Conservation (phyloP, 2,329 filamentous ascomycete species). For the Claviceps sp. region DNA sequence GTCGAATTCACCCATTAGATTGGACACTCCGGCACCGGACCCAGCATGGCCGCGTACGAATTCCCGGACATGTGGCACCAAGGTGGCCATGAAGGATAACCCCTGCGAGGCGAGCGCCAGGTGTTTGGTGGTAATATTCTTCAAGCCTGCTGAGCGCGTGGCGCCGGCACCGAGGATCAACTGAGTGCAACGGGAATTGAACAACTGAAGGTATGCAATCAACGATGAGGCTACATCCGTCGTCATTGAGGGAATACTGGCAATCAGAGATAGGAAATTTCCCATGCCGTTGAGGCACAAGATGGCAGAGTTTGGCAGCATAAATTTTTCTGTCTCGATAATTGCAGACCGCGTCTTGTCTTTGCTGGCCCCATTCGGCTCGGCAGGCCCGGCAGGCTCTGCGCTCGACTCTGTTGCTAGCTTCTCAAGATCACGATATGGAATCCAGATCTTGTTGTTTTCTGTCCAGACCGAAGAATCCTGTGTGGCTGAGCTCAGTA, state of each 20-base stretch:
- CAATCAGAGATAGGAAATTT: conserved; percentile 68
- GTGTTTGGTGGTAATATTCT: conserved; percentile 94
- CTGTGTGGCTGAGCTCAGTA: conserved; percentile 57
- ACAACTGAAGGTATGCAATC: conserved; percentile 77
- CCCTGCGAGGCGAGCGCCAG: conserved; percentile 84
- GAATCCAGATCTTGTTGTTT: conserved; percentile 44
- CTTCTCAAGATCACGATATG: conserved; percentile 26
- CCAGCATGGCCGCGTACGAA: conserved; percentile 68
- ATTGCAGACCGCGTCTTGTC: conserved; percentile 57
- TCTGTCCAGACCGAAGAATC: conserved; percentile 57
- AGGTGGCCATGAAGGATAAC: conserved; percentile 70
- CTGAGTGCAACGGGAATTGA: conserved; percentile 94
- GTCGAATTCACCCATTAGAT: conserved; percentile 73
- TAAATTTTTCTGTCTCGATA: conserved; percentile 74
- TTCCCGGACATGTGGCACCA: conserved; percentile 84
- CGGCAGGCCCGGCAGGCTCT: conserved; percentile 13
- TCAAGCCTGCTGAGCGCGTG: conserved; percentile 74
- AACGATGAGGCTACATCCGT: conserved; percentile 68
- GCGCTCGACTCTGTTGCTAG: conserved; percentile 18
- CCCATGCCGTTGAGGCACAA: conserved; percentile 71
- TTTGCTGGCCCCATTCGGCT: conserved; percentile 39
- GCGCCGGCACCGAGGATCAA: conserved; percentile 91
- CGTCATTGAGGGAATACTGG: conserved; percentile 80
- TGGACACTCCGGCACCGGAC: conserved; percentile 36
- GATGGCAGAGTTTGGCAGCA: conserved; percentile 73